Base-by-base conservation (phyloP, 2,329 filamentous ascomycete species). In the Ustulina deusta region DNA sequence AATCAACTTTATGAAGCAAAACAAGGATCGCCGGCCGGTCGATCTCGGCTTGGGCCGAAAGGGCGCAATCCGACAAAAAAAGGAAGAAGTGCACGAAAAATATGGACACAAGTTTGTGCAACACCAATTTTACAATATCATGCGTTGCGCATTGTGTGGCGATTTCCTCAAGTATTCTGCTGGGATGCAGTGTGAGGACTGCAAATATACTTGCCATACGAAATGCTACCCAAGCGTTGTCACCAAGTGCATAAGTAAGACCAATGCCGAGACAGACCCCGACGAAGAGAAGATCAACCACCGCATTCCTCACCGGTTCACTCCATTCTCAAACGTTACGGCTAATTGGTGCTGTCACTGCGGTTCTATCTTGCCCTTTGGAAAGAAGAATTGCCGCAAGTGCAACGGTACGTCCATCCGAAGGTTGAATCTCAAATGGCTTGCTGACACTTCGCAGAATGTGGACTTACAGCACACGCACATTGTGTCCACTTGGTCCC, bases 251-350 rank as follows among this genome's bases (percentile, higher is more conserved):
- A 99, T 99, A 81, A 98, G 95, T 83, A 98, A 99, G 81, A 97
- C 95, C 70, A 99, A 99, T 78, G 95, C 96, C 71, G 96, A 99
- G 80, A 97, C 93, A 6, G 96, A 99, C 79, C 95, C 96, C 25
- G 96, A 99, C 81, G 96, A 99, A 81, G 96, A 97, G 82, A 99
- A 98, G 85, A 97, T 99, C 88, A 99, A 99, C 79, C 96, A 99
- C 79, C 93, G 96, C 72, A 99, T 99, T 78, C 96, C 96, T 9
- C 96, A 99, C 87, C 91, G 96, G 61, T 99, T 98, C 85, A 90
- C 95, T 76, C 90, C 92, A n/a, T 99, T 97, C 79, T 94, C 94
- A 72, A 99, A 99, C 77, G 93, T 99, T 82, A 96, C 94, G 17
- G 96, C 96, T 74, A 99, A 98, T 79, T 99, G 96, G 96, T 99